Conservation (phyloP, 202 grass and related monocot genomes). For the Dendrocalamus latiflorus region DNA sequence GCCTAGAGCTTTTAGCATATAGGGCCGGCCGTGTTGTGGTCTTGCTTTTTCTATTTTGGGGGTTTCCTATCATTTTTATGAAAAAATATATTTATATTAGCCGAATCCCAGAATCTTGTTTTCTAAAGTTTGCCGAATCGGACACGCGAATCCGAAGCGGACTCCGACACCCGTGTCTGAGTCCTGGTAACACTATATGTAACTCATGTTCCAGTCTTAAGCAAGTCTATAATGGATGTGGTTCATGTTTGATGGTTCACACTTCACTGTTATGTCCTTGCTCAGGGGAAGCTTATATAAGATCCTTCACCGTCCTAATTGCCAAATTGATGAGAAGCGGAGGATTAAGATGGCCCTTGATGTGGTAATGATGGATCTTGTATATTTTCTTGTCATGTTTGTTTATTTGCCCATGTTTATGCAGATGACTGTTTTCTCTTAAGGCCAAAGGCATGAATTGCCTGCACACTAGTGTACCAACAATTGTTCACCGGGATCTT, state of each 20-base stretch:
- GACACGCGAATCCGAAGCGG: too few species aligned
- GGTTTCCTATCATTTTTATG: too few species aligned
- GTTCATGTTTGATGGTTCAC: conserved; percentile 10
- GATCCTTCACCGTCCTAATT: conserved; percentile 93
- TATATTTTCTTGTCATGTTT: conserved; percentile 34
- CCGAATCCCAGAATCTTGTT: too few species aligned
- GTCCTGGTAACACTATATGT: too few species aligned
- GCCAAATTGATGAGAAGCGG: conserved; percentile 94
- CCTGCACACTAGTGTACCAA: conserved; percentile 76
- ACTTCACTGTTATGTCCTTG: conserved; percentile 30
- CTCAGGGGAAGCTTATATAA: conserved; percentile 98
- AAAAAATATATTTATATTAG: too few species aligned
- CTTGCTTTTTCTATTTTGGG: too few species aligned
- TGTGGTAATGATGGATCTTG: conserved; percentile 61
- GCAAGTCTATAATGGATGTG: not conserved
- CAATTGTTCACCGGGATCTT: too few species aligned
- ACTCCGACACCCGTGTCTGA: too few species aligned
- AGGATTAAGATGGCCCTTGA: conserved; percentile 99
- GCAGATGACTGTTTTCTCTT: conserved; percentile 14
- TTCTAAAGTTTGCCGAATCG: too few species aligned
- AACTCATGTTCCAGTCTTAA: conserved; percentile 4
- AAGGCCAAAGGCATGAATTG: conserved; percentile 99
- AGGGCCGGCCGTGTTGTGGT: not conserved
- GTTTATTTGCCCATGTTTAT: conserved; percentile 23
- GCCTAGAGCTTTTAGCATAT: not conserved